Base-by-base conservation (phyloP, 495 filamentous ascomycete species). In the Tirmania nivea region DNA sequence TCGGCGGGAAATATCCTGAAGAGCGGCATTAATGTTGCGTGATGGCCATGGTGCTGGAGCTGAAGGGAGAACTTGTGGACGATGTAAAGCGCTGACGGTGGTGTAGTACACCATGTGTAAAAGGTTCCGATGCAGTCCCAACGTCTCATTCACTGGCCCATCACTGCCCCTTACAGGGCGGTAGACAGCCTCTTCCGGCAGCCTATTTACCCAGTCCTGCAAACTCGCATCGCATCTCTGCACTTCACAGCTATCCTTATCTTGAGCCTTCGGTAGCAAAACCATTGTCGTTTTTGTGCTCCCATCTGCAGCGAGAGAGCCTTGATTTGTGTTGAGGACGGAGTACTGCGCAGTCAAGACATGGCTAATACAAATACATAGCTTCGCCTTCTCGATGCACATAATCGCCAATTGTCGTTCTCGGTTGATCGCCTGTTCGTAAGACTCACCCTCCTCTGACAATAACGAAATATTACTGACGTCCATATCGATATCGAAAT, bases 81-180 rank as follows among this genome's bases (percentile, higher is more conserved):
- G 75, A 65, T 94, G 86, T 34, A 94, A 75, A 8, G 86, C 86
- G 51, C 83, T 88, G 37, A 89, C 73, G 8, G 86, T 88, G 8
- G 85, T 86, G 63, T 81, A 80, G 63, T 89, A 90, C 21, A 89
- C 77, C 83, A 93, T 88, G 64, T 90, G 84, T 34, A 94, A 69
- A 19, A 93, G 70, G 48, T 78, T 79, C 37, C 81, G 75, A 58
- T 90, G 82, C 7, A 90, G 74, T 31, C 80, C 78, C 35, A 94
- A 59, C 17, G 73, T 71, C 51, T 73, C 70, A 45, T 75, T 67
- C 34, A 70, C 67, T 21, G 17, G 25, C 19, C 49, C 48, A 34
- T 54, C 58, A 19, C 36, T 39, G 8, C 9, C 36, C 36, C 52
- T 50, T 45, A 51, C 49, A 5, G 52, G 47, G 16, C 47, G 45